Percentiles rank a stretch among this genome's conserved stretches.
Conservation (phyloP, 2,329 filamentous ascomycete species). For the Tolypocladium nubicola region DNA sequence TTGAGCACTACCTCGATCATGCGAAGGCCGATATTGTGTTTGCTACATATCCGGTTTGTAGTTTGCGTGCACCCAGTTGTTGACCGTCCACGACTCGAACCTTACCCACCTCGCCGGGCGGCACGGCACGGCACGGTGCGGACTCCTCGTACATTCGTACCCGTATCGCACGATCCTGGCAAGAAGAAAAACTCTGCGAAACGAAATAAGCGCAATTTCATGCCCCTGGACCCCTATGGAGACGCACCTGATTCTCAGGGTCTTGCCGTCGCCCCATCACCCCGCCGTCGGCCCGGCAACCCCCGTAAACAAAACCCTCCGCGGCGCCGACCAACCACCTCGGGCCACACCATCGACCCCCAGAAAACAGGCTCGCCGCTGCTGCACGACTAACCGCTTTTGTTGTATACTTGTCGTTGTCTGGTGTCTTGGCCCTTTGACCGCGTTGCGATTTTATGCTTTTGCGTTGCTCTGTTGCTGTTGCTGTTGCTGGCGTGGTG, state of each 20-base stretch:
- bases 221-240: background rate
- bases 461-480: background rate
- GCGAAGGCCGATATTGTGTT: background rate
- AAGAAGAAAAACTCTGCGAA: background rate
- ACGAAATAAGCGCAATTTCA: background rate
- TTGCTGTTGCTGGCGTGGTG: background rate
- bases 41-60: no score
- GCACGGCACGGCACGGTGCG: background rate
- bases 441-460: background rate
- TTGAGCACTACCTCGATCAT: background rate
- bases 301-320: slow-evolving; percentile 19
- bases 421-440: background rate
- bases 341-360: background rate
- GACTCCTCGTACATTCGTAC: background rate
- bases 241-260: background rate
- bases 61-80: background rate
- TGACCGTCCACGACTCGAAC: background rate
- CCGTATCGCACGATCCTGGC: background rate
- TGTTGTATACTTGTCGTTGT: background rate
- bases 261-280: background rate
- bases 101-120: background rate
- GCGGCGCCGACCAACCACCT: background rate
- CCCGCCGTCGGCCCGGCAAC: slow-evolving; percentile 20
- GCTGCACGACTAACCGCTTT: background rate
- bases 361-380: background rate